Evolutionary conservation across 306 rosid genomes (phyloP), one percentile per base, ranked within the genome.

Genomic region (Gleditsia sinensis): DNA sequence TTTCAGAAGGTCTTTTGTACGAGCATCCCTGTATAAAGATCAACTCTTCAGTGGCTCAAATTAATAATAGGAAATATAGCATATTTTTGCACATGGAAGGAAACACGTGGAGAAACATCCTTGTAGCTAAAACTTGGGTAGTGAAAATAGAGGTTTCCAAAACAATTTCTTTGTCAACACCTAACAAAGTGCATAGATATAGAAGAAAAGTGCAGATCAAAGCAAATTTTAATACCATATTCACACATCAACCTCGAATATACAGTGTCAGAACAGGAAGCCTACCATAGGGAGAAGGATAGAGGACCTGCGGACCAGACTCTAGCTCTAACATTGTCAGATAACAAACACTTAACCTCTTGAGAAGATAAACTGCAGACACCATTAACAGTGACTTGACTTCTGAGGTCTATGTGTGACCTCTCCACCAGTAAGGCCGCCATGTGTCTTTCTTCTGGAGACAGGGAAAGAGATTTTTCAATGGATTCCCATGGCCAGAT

Each of bases 401-500:
- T 74, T 84, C 96, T 77, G 36, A 91, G 94, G 83, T 94, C 98
- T 7, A 90, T 19, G 79, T 74, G 84, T 1, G 97, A 91, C 83
- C 98, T 88, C 92, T 94, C 97, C 27, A 88, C 97, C 57, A 94
- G 91, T 53, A 94, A 86, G 70, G 98, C 96, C 39, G 97, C 97
- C 98, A 94, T 94, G 75, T 94, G 96, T 64, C 75, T 88, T 82
- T 94, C 97, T 85, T 88, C 99, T 0, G 99, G 87, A 63, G 94
- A 88, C 2, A 92, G 72, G 51, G 91, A 94, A 13, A 94, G 96
- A 76, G 97, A 92, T 71, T 94, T 94, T 84, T 92, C 96, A 11
- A 94, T 65, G 19, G 97, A 88, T 78, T 94, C 99, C 96, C 96
- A 92, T 11, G 97, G 97, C 99, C 99, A 94, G 65, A 92, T 83